Evolutionary conservation across 1,139 yeast genomes (phyloP), one percentile per base, ranked within the genome.

Genomic region (Taphrina deformans): DNA sequence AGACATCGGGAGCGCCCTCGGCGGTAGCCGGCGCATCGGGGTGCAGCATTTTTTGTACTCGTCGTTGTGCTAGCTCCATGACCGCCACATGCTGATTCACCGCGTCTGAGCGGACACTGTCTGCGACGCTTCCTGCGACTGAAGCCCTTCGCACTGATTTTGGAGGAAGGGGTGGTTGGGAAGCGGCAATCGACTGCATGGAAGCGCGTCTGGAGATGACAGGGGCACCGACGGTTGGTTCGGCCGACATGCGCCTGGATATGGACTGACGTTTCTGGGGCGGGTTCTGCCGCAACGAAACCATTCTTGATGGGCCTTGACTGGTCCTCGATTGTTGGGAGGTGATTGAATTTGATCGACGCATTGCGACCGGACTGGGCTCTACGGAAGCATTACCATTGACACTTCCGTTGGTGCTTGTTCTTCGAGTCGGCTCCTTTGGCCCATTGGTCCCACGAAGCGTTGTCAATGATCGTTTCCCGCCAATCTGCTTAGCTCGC

Each of bases 61-160:
- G 44, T 14, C 35, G 63, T 16, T 59, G 63, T 12, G 63, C 63
- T 12, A 50, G 27, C 50, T 35, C 55, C 63, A 59, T 59, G 27
- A 59, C 63, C 12, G 63, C 63, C 29, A 59, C 38, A 45, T 59
- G 63, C 23, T 50, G 51, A 14, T 40, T 35, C 26, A 59, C 63
- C 5, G 63, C 63, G 10, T 59, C 63, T 2, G 56, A 48, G 23
- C 50, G 55, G 3, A 59, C 50, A 21, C 63, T 59, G 23, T 52
- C 63, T 7, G 63, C 63, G 21, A 59, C 41, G 26, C 56, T 48
- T 14, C 63, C 63, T 1, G 63, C 51, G 7, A 50, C 51, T 14
- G 56, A 48, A 4, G 46, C 38, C 16, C 63, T 53, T 10, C 63
- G 24, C n/a, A 31, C n/a, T 2, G 58, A 53, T 40, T 53, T 53